Evolutionary conservation across 345 rosid species (phyloP).

Genomic region (Arabidopsis suecica): DNA sequence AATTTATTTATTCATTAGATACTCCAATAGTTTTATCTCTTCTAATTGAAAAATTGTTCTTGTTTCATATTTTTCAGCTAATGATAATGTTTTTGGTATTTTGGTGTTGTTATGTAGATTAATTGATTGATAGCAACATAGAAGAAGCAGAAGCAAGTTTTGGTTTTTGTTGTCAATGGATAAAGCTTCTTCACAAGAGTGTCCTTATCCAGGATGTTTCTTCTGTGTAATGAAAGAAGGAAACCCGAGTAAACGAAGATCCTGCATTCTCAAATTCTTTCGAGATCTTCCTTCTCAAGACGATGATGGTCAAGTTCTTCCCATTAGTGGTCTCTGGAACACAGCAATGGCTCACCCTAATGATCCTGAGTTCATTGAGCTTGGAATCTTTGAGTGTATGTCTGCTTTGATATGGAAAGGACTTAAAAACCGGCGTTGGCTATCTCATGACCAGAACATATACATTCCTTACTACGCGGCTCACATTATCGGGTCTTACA

Average conservation of each 20-base stretch:
- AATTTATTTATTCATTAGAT: not conserved
- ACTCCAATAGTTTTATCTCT: not conserved
- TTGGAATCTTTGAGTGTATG: conserved; percentile 98
- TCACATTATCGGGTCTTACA: conserved; percentile 96
- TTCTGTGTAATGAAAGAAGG: conserved; percentile 99
- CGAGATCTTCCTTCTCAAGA: conserved; percentile 95
- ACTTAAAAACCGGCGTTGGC: conserved; percentile 92
- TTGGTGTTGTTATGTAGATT: conserved; percentile 16
- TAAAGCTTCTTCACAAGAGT: conserved; percentile 76
- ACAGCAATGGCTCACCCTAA: conserved; percentile 99
- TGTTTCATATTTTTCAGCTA: conserved; percentile 9
- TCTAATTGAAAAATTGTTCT: not conserved
- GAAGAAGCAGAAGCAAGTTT: conserved; percentile 19
- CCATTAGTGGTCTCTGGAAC: conserved; percentile 99
- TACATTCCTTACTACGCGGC: conserved; percentile 99
- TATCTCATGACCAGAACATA: conserved; percentile 93
- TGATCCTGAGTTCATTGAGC: conserved; percentile 93
- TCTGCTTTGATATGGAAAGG: conserved; percentile 96
- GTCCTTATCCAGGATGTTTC: conserved; percentile 99
- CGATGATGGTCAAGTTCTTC: conserved; percentile 96
- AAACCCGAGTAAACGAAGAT: conserved; percentile 91
- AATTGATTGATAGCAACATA: conserved; percentile 11
- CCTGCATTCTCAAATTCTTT: conserved; percentile 88
- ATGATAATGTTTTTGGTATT: conserved; percentile 25
- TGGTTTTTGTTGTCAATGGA: conserved; percentile 55